Evolutionary conservation across 1,284 basidiomycete species (phyloP), one percentile per base, ranked within the genome.

Genomic region (Mycena citricolor): DNA sequence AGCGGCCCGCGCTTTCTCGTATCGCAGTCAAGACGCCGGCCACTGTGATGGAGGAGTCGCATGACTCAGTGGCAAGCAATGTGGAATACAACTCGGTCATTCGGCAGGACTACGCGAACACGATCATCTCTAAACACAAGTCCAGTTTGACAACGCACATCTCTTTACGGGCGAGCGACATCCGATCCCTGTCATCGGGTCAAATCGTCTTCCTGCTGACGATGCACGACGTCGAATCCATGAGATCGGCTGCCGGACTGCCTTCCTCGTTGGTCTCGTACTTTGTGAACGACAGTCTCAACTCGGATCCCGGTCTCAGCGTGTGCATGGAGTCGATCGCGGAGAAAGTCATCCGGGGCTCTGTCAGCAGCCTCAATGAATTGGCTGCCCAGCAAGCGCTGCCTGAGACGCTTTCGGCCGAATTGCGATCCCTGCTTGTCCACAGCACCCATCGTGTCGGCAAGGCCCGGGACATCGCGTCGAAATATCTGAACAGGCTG

Each of bases 61-160:
- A 83, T 52, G 93, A 97, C 64, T 90, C 86, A 41, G 79, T 94
- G 26, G 85, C 86, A 24, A 92, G 89, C 57, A 92, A 94, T 53
- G 76, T 98, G 17, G 93, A 97, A 62, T 97, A 94, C 64, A 95
- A 94, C 63, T 87, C 92, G 7, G 86, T 95, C 22, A 80, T 99
- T 51, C 76, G 91, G n/a, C 86, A 88, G 56, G 91, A 93, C 59
- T 94, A 89, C 58, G 84, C 84, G 2, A 75, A 84, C 48, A 85
- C 79, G 87, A 78, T 87, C 14, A 76, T 88, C 42, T 59, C 69
- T 16, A 81, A 77, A 54, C 90, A 92, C 59, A 76, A 87, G n/a
- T 59, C 66, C 5, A 63, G 73, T 19, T 70, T 95, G 32, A 70
- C 73, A 5, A 81, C 78, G 34, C 74, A 86, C 51, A 79, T 97